Base-by-base conservation (phyloP, 495 filamentous ascomycete genomes). In the Neurospora discreta region DNA sequence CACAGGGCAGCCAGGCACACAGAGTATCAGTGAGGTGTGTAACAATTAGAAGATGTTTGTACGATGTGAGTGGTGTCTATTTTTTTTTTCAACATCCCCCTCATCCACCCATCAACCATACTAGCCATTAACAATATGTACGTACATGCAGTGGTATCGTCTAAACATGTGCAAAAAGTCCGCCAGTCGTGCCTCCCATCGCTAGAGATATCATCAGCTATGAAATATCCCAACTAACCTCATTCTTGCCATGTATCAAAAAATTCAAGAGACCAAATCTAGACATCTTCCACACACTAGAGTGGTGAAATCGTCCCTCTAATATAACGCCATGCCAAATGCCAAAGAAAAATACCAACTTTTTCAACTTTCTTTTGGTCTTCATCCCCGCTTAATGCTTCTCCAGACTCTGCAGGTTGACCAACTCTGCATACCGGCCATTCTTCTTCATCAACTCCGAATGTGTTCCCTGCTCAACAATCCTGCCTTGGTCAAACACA, bases 341-440 rank as follows among this genome's bases (percentile, higher is more conserved):
- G 40, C 39, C 23, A 70, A 6, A 13, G 2, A 36, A 36, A 36
- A 36, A 36, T 36, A 23, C n/a, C n/a, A 23, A 30, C 46, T 58
- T 58, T 58, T 58, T 58, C 46, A 33, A 65, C 26, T 65, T 33
- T n/a, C n/a, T n/a, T 33, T 65, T 13, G 7, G 46, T 30, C 23
- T 23, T 58, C 20, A 10, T 23, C 44, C 52, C 52, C 13, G 26
- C 20, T 65, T 68, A 39, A 26, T 79, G 71, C 76, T 90, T 92
- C 75, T 89, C 91, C 73, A 96, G 78, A 80, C 89, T 92, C 84
- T 96, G 93, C 77, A 94, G 78, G 70, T 84, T 83, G 18, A 85
- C 82, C 85, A 90, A 84, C 76, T 86, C 82, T 67, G 81, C 86
- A 77, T 89, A 89, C 39, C 85, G 76, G 15, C 87, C 87, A 72